Percentiles rank a stretch among this genome's conserved stretches.
phyloP scores from a whole-genome alignment of 1,139 yeast species.

The Arxiozyma slooffiae region DNA sequence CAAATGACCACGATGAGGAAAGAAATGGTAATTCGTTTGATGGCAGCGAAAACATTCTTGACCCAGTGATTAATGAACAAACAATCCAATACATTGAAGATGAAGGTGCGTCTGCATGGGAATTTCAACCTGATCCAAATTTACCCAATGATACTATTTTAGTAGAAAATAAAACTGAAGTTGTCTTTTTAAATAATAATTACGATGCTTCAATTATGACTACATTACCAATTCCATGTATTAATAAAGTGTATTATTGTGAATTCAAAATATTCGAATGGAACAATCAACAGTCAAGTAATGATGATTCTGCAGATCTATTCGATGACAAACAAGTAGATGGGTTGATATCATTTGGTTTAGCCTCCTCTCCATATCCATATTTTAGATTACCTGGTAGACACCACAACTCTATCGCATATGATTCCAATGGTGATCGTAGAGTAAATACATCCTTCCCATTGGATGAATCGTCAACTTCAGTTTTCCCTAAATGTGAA shows the following conservation, averaged over 20 bases:
- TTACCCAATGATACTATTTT: slow-evolving; percentile 49
- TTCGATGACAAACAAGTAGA: slow-evolving; percentile 6
- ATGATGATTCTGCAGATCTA: slow-evolving; percentile 15
- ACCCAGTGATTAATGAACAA: slow-evolving; percentile 43
- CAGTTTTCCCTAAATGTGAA: slow-evolving; percentile 67
- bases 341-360: slow-evolving; percentile 58
- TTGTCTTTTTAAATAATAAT: slow-evolving; percentile 57
- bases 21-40: slow-evolving; percentile 32
- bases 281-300: slow-evolving; percentile 41
- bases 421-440: slow-evolving; percentile 75
- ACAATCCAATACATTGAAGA: slow-evolving; percentile 56
- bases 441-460: slow-evolving; percentile 71
- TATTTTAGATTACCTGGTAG: slow-evolving; percentile 68
- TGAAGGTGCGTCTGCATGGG: slow-evolving; percentile 90
- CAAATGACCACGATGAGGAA: not conserved
- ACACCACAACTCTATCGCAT: slow-evolving; percentile 73
- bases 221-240: slow-evolving; percentile 76
- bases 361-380: slow-evolving; percentile 85
- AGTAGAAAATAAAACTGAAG: slow-evolving; percentile 65
- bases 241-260: slow-evolving; percentile 82
- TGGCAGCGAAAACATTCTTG: slow-evolving; percentile 35
- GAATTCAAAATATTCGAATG: slow-evolving; percentile 63
- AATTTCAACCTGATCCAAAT: slow-evolving; percentile 64
- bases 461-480: slow-evolving; percentile 41
- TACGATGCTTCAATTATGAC: slow-evolving; percentile 74